phyloP scores from a whole-genome alignment of 1,284 basidiomycete species.

The Cutaneotrichosporon cavernicola region DNA sequence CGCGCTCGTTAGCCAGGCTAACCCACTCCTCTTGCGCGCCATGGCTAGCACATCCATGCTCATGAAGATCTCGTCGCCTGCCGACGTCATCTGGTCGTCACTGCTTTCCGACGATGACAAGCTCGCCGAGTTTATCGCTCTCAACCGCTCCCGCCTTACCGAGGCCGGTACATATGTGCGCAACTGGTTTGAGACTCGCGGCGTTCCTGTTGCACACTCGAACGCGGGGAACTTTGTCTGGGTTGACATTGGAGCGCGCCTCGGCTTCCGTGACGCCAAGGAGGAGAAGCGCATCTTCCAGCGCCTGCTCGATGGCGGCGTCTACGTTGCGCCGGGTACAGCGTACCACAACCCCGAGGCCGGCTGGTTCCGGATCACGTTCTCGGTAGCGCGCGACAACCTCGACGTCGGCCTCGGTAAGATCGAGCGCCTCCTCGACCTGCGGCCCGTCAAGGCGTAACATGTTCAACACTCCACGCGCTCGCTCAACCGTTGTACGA shows the following conservation, averaged over 20 bases:
- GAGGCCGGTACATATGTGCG: constrained; percentile 45
- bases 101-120: constrained; percentile 34
- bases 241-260: constrained; percentile 42
- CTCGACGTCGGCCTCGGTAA: constrained; percentile 40
- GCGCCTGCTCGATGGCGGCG: constrained; percentile 46
- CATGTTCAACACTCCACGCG: background rate
- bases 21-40: constrained; percentile 50
- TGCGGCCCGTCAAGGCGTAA: background rate
- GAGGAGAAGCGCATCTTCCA: constrained; percentile 51
- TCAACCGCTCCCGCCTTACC: constrained; percentile 39
- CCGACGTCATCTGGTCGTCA: constrained; percentile 49
- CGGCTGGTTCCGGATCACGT: constrained; percentile 49
- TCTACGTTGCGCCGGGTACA: constrained; percentile 49
- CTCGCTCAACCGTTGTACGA: background rate
- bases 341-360: constrained; percentile 44
- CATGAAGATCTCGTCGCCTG: constrained; percentile 50
- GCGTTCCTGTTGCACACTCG: constrained; percentile 43
- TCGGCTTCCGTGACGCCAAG: constrained; percentile 38
- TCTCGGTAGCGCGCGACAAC: constrained; percentile 44
- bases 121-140: constrained; percentile 38
- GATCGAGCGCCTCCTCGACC: constrained; percentile 34
- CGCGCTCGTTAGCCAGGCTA: constrained; percentile 51
- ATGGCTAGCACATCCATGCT: constrained; percentile 50
- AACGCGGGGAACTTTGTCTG: constrained; percentile 52
- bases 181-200: constrained; percentile 45